Percentiles rank a stretch among this genome's conserved stretches.
Evolutionary conservation across 495 filamentous ascomycete genomes (phyloP).

Genomic region (Penicillium parvum): DNA sequence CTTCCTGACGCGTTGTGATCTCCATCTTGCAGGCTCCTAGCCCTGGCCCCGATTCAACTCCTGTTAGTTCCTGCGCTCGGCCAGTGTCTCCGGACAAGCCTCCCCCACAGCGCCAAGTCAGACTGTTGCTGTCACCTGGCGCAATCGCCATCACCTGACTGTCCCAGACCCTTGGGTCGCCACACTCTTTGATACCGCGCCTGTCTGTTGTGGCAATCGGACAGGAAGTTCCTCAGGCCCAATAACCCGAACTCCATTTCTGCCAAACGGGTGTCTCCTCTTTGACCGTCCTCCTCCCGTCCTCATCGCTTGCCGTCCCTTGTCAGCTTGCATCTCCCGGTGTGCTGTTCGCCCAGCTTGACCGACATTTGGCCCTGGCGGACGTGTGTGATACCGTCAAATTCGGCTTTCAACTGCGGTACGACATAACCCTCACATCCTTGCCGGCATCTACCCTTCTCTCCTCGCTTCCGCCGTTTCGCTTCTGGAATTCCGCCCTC

Average conservation of each 20-base stretch:
- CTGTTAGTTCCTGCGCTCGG: conserved; percentile 8
- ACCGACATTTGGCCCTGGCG: conserved; percentile 39
- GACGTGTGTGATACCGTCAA: conserved; percentile 33
- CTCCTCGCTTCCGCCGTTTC: conserved; percentile 21
- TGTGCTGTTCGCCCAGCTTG: conserved; percentile 20
- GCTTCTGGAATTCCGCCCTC: conserved; percentile 5
- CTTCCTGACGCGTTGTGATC: conserved; percentile 16
- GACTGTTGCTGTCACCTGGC: conserved; percentile 22
- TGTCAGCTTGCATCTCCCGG: background rate
- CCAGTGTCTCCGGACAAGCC: conserved; percentile 1
- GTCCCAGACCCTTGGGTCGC: conserved; percentile 17
- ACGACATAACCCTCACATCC: conserved; percentile 29
- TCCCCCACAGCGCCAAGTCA: conserved; percentile 14
- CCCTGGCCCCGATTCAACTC: conserved; percentile 13
- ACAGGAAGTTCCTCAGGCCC: no score
- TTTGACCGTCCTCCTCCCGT: conserved; percentile 2
- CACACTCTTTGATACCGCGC: conserved; percentile 12
- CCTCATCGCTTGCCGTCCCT: conserved; percentile 4
- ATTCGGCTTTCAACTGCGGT: conserved; percentile 37
- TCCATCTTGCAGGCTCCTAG: conserved; percentile 24
- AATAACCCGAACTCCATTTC: no score
- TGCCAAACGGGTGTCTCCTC: background rate
- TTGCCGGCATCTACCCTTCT: conserved; percentile 4
- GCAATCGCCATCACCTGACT: conserved; percentile 28
- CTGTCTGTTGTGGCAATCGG: background rate